Conservation (phyloP, 2,329 filamentous ascomycete species). For the Aspergillus hortae region DNA sequence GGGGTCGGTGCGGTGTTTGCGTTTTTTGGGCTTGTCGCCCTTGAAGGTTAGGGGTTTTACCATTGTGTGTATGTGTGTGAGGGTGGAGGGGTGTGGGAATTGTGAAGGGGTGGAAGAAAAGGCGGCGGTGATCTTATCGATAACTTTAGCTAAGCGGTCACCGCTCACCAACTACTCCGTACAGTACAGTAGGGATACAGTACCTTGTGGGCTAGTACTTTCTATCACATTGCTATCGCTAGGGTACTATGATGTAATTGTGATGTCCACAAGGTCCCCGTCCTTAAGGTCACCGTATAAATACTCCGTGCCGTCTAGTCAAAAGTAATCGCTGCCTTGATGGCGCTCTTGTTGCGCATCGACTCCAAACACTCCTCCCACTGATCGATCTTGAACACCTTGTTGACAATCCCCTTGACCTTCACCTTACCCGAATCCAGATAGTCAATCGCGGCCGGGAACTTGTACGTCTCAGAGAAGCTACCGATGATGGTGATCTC, state of each 20-base stretch:
- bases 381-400: slow-evolving; percentile 69
- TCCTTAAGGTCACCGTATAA: neutral
- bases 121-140: slow-evolving; percentile 1
- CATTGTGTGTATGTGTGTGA: slow-evolving; percentile 20
- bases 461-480: slow-evolving; percentile 72
- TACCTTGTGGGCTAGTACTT: slow-evolving; percentile 1
- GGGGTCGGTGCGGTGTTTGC: slow-evolving; percentile 65
- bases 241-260: slow-evolving; percentile 2
- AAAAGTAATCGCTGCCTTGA: slow-evolving; percentile 71
- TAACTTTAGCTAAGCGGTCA: neutral
- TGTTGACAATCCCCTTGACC: slow-evolving; percentile 67
- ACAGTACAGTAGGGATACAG: neutral
- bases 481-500: slow-evolving; percentile 72
- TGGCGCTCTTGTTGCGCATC: slow-evolving; percentile 68
- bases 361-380: slow-evolving; percentile 67
- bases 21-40: slow-evolving; percentile 91
- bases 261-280: slow-evolving; percentile 17
- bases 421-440: slow-evolving; percentile 43
- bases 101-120: slow-evolving; percentile 1
- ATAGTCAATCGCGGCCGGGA: slow-evolving; percentile 57
- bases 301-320: slow-evolving; percentile 43
- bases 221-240: no score
- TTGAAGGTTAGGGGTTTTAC: slow-evolving; percentile 91
- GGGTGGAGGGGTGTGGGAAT: slow-evolving; percentile 2
- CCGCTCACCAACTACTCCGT: no score